Conservation (phyloP, 352 stramenopile genomes). For the Pythium sp. region DNA sequence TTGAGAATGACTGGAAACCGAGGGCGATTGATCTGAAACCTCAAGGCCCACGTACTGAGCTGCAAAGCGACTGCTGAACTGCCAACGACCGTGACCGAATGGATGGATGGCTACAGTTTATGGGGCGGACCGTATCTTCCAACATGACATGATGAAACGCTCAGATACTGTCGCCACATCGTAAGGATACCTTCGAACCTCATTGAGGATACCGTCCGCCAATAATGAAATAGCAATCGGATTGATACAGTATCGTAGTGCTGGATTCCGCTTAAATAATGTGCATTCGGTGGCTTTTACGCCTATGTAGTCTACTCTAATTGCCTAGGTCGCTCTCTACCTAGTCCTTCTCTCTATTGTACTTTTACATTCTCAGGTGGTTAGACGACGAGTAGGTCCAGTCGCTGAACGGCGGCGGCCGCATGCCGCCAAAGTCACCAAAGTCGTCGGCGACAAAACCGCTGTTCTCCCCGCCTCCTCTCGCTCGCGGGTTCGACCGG, state of each 20-base stretch:
- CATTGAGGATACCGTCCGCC: neutral
- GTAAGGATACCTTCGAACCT: neutral
- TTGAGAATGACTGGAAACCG: neutral
- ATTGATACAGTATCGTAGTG: neutral
- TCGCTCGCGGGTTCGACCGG: constrained; percentile 7
- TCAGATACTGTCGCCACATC: neutral
- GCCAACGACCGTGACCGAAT: neutral
- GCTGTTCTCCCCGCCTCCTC: neutral
- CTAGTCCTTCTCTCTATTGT: neutral
- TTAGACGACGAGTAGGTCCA: constrained; percentile 18
- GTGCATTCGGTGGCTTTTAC: neutral
- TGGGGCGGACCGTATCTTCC: neutral
- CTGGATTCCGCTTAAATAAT: neutral
- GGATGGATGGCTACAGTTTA: neutral
- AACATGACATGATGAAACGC: neutral
- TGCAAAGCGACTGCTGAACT: neutral
- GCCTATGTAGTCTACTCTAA: neutral
- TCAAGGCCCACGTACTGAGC: neutral
- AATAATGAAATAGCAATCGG: neutral
- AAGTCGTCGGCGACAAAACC: neutral
- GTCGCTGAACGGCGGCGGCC: constrained; percentile 16
- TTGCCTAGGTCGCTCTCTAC: neutral
- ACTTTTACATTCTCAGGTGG: constrained; percentile 13
- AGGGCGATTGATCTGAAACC: neutral
- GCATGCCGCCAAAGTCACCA: neutral